Conservation (phyloP, 2,329 filamentous ascomycete species). For the Pseudopithomyces maydicus region DNA sequence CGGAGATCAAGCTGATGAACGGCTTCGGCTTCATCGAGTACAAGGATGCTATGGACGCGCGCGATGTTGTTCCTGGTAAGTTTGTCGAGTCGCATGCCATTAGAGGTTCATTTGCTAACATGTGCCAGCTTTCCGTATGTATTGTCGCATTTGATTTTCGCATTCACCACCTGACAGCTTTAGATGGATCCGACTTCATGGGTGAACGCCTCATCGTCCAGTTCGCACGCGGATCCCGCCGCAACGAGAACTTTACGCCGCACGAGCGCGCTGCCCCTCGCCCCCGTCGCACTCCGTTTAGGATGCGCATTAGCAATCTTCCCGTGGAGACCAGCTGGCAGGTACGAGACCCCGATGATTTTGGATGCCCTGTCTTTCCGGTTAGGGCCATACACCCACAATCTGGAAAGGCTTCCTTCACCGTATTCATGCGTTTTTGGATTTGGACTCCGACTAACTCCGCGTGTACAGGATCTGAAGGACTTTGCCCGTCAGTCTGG, state of each 20-base stretch:
- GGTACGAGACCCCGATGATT: conserved; percentile 78
- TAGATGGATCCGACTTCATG: conserved; percentile 98
- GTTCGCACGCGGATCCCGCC: conserved; percentile 88
- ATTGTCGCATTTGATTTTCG: conserved; percentile 24
- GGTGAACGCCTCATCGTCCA: conserved; percentile 96
- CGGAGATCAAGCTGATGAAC: conserved; percentile 99
- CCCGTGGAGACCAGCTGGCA: conserved; percentile 99
- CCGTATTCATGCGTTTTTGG: conserved; percentile 37
- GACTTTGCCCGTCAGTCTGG: conserved; percentile 97
- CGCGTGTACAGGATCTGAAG: conserved; percentile 93
- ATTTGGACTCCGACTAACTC: conserved; percentile 72
- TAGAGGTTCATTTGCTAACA: conserved; percentile 27
- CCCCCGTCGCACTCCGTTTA: conserved; percentile 90
- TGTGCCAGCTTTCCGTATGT: conserved; percentile 60
- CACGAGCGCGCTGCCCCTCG: conserved; percentile 73
- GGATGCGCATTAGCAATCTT: conserved; percentile 97
- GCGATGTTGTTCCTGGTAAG: conserved; percentile 97
- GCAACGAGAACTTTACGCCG: conserved; percentile 67
- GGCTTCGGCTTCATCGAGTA: conserved; percentile 99
- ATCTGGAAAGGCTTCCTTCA: conserved; percentile 44
- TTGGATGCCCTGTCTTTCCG: conserved; percentile 50
- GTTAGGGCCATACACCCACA: conserved; percentile 45
- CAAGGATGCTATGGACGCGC: conserved; percentile 96
- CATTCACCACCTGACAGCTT: conserved; percentile 20
- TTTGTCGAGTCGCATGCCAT: conserved; percentile 9